Conservation (phyloP, 768 basidiomycete species). For the Psilocybe sp. region DNA sequence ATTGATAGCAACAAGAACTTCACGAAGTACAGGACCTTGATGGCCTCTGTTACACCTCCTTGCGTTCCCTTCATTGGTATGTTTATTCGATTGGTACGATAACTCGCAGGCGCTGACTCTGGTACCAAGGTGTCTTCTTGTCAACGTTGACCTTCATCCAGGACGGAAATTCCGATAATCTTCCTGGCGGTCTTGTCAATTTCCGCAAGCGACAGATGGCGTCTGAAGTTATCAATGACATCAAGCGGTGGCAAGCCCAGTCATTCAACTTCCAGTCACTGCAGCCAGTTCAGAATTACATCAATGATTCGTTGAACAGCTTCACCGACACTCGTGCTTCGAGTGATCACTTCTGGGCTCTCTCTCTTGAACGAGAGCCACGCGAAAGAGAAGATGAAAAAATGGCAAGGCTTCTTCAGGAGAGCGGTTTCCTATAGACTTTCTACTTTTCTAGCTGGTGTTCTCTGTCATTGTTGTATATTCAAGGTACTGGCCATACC, state of each 20-base stretch:
- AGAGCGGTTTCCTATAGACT: conserved; percentile 77
- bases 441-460: conserved; percentile 10
- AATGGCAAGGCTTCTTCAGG: conserved; percentile 87
- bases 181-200: conserved; percentile 81
- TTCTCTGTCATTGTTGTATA: conserved; percentile 12
- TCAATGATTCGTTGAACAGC: conserved; percentile 75
- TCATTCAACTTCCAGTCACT: conserved; percentile 83
- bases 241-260: conserved; percentile 92
- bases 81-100: conserved; percentile 14
- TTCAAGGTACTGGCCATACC: conserved; percentile 8
- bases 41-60: conserved; percentile 83
- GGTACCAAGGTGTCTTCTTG: conserved; percentile 79
- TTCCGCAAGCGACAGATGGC: conserved; percentile 94
- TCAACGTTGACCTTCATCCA: conserved; percentile 97
- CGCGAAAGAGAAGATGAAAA: conserved; percentile 95
- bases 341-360: conserved; percentile 78
- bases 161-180: conserved; percentile 88
- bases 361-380: conserved; percentile 86
- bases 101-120: conserved; percentile 6
- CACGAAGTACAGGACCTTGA: conserved; percentile 81
- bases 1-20: conserved; percentile 95
- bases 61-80: conserved; percentile 96
- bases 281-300: conserved; percentile 63
- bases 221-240: conserved; percentile 95
- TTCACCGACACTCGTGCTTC: conserved; percentile 66